A percentile compares a stretch with the other conserved stretches of the same genome.
These are phyloP conservation scores for Nannizziopsis barbatae DNA, from an alignment of 2,329 filamentous ascomycete genomes.

Conservation along the genomic window DNA sequence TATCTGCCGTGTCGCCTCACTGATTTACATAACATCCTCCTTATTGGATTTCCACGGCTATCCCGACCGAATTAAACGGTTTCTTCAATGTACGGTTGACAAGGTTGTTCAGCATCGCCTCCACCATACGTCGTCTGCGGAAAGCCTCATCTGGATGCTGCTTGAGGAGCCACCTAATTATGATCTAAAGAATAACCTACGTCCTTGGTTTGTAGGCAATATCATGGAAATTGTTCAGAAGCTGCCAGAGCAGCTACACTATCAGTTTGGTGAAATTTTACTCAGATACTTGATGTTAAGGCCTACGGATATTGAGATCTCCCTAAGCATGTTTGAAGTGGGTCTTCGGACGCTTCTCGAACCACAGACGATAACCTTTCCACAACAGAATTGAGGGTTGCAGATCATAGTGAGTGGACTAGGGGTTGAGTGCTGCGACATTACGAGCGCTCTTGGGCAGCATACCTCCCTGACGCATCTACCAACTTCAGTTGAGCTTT, in stretches of 20 bases:
- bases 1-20: conserved; percentile 27
- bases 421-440: too few relatives aligned
- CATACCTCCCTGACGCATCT: too few relatives aligned
- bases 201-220: conserved; percentile 30
- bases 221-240: conserved; percentile 27
- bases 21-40: conserved; percentile 32
- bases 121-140: conserved; percentile 28
- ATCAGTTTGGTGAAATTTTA: conserved; percentile 32
- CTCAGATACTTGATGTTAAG: conserved; percentile 29
- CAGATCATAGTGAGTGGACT: not conserved
- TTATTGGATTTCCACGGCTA: conserved; percentile 28
- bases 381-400: not conserved
- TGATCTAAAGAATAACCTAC: conserved; percentile 28
- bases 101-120: conserved; percentile 25
- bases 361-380: not conserved
- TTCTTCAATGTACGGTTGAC: conserved; percentile 22
- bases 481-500: too few relatives aligned
- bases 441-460: too few relatives aligned
- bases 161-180: conserved; percentile 26
- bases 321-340: conserved; percentile 26
- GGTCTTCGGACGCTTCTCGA: conserved; percentile 18
- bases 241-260: conserved; percentile 29
- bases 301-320: conserved; percentile 22
- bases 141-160: conserved; percentile 33
- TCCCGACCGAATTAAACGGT: conserved; percentile 24